phyloP scores from a whole-genome alignment of 2,329 filamentous ascomycete species.

The Penicillium sp. region DNA sequence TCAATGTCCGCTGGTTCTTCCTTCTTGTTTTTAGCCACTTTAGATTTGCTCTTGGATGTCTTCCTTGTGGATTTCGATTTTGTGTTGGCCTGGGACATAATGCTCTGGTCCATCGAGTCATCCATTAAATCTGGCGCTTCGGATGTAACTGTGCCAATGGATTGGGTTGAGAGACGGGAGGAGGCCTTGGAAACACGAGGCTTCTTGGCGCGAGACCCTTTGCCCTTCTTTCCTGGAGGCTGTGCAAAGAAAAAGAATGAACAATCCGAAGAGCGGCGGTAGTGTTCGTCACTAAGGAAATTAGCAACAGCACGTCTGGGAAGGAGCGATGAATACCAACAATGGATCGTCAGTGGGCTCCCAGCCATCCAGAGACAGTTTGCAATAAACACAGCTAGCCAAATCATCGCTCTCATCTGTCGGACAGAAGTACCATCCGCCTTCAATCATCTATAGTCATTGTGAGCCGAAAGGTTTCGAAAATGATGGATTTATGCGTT shows the following conservation, averaged over 20 bases:
- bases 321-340: conserved; percentile 51
- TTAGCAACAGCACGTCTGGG: conserved; percentile 14
- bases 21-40: conserved; percentile 41
- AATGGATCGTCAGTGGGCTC: conserved; percentile 87
- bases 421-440: conserved; percentile 92
- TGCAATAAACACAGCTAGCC: conserved; percentile 88
- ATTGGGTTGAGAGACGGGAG: conserved; percentile 60
- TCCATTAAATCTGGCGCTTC: conserved; percentile 47
- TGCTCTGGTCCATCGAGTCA: conserved; percentile 58
- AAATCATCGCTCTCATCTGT: conserved; percentile 80
- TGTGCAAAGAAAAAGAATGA: conserved; percentile 73
- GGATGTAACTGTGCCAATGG: conserved; percentile 44
- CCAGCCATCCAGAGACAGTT: conserved; percentile 88
- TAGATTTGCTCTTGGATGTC: conserved; percentile 37
- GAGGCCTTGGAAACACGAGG: conserved; percentile 64
- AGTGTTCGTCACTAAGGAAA: conserved; percentile 72
- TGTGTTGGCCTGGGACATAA: conserved; percentile 49
- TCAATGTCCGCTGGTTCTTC: conserved; percentile 46
- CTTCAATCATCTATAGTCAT: conserved; percentile 69
- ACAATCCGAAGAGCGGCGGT: conserved; percentile 73
- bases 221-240: conserved; percentile 52
- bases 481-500: conserved; percentile 24
- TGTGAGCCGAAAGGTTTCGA: conserved; percentile 17
- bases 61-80: conserved; percentile 56
- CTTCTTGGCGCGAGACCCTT: conserved; percentile 58